Conservation (phyloP, 257 asterid genomes). For the Gynochthodes officinalis region DNA sequence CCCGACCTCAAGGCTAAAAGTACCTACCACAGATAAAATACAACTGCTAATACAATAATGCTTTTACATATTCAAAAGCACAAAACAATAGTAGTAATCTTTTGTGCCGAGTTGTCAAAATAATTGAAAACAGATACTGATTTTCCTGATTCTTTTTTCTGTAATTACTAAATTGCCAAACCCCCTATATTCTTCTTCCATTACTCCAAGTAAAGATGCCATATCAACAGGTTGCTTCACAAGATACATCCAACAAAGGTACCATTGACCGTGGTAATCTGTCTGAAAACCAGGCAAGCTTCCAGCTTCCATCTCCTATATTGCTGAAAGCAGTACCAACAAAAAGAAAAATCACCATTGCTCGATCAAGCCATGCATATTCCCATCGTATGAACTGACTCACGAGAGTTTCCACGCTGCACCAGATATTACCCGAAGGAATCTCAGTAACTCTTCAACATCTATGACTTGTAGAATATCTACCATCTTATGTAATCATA, state of each 20-base stretch:
- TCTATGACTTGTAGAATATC: background rate
- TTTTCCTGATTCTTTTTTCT: background rate
- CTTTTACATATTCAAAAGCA: background rate
- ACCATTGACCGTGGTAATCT: slow-evolving; percentile 1
- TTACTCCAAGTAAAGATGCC: background rate
- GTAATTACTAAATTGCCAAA: background rate
- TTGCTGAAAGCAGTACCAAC: slow-evolving; percentile 6
- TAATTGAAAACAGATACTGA: background rate
- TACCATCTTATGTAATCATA: background rate
- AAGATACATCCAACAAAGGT: background rate
- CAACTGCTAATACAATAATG: background rate
- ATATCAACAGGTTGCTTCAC: background rate
- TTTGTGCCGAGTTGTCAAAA: slow-evolving; percentile 5
- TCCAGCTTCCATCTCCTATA: background rate
- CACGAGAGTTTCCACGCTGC: slow-evolving; percentile 65
- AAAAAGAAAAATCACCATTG: slow-evolving; percentile 4
- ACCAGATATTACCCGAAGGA: slow-evolving; percentile 1
- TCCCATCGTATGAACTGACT: slow-evolving; percentile 11
- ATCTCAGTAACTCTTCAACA: background rate
- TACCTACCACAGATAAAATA: background rate
- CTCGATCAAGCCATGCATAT: slow-evolving; percentile 7
- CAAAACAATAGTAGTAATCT: background rate
- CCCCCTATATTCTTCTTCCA: slow-evolving; percentile 8
- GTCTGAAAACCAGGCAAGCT: slow-evolving; percentile 5
- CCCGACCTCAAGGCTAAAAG: background rate